A percentile compares a stretch with the other conserved stretches of the same genome.
phyloP scores from a whole-genome alignment of 768 basidiomycete species.

The Termitomyces sp. region DNA sequence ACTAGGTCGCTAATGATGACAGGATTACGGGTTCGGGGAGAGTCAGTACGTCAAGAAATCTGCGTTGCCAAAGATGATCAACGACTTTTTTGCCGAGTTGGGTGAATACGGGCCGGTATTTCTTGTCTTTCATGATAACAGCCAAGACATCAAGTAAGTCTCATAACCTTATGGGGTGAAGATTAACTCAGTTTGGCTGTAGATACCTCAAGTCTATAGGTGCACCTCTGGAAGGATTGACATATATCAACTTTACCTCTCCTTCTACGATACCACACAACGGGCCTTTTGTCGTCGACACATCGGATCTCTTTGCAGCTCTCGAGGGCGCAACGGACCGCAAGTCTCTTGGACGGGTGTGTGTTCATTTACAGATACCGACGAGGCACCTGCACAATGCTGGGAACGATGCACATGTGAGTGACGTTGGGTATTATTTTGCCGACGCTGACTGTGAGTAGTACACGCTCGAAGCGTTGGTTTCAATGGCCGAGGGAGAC shows the following conservation, averaged over 20 bases:
- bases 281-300: constrained; percentile 66
- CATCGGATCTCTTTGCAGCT: constrained; percentile 68
- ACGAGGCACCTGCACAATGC: constrained; percentile 70
- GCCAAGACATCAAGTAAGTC: constrained; percentile 68
- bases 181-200: not conserved
- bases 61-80: constrained; percentile 47
- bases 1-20: not conserved
- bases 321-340: constrained; percentile 61
- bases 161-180: not conserved
- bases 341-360: constrained; percentile 53
- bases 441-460: constrained; percentile 21
- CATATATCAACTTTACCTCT: constrained; percentile 33
- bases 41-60: constrained; percentile 49
- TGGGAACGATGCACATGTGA: constrained; percentile 80
- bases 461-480: constrained; percentile 67
- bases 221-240: constrained; percentile 46
- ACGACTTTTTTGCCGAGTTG: constrained; percentile 35
- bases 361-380: constrained; percentile 54
- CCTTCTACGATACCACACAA: constrained; percentile 48
- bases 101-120: constrained; percentile 53
- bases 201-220: constrained; percentile 57
- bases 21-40: constrained; percentile 66
- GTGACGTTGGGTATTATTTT: constrained; percentile 17
- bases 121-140: constrained; percentile 76
- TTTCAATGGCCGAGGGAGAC: constrained; percentile 68